phyloP scores from a whole-genome alignment of 176 grass and related monocot species.

The Cenchrus americanus region DNA sequence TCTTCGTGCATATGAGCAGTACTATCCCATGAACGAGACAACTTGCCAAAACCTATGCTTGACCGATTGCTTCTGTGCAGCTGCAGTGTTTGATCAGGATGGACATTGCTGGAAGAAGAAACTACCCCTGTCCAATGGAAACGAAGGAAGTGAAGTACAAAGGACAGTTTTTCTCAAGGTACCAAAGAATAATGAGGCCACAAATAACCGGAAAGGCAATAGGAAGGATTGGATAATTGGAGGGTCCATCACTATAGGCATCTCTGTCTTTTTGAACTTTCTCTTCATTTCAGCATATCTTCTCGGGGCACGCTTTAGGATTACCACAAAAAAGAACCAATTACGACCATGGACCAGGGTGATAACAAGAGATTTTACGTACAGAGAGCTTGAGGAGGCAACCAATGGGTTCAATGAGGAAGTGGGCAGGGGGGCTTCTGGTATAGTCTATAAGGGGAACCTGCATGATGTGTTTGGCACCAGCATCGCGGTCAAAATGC shows the following conservation, averaged over 20 bases:
- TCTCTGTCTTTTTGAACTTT: background rate
- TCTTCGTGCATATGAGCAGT: slow-evolving; percentile 1
- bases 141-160: background rate
- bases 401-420: slow-evolving; percentile 25
- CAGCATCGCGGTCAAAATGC: slow-evolving; percentile 3
- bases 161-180: slow-evolving; percentile 19
- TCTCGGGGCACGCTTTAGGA: background rate
- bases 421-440: slow-evolving; percentile 12
- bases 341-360: slow-evolving; percentile 6
- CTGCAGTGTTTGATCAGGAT: background rate
- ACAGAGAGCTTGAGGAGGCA: slow-evolving; percentile 14
- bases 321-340: background rate
- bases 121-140: slow-evolving; percentile 3
- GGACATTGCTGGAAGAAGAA: slow-evolving; percentile 9
- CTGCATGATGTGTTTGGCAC: slow-evolving; percentile 4
- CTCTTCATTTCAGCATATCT: background rate
- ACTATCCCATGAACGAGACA: slow-evolving; percentile 13
- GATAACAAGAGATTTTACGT: slow-evolving; percentile 11
- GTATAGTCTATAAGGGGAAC: slow-evolving; percentile 10
- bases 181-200: background rate
- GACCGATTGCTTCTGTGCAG: slow-evolving; percentile 16
- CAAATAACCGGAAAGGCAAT: slow-evolving; percentile 4
- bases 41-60: slow-evolving; percentile 8
- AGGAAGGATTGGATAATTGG: slow-evolving; percentile 21
- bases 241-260: slow-evolving; percentile 2